Base-by-base conservation (phyloP, 148 eudicot species). In the Cornus controversa region DNA sequence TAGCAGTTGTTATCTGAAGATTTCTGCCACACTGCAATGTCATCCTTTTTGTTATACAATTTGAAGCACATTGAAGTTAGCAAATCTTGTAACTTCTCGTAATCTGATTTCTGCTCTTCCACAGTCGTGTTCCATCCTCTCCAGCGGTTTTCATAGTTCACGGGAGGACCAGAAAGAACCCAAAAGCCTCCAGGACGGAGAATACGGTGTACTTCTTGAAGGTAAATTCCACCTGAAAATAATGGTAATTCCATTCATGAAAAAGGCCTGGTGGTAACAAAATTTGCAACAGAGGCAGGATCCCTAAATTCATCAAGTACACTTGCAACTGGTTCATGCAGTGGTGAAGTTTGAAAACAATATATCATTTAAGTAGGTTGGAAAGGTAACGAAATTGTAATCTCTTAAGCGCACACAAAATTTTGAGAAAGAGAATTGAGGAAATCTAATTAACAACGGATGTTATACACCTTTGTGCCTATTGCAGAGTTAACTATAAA, bases 161-260 rank as follows among this genome's bases (percentile, higher is more conserved):
- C 89, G 1, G 99, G 99, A 16, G 99, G 99, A 10, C 99, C 99
- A 4, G 99, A 96, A 16, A 96, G 99, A 27, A 93, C 87, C 99
- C 99, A 96, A 81, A 93, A 96, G 54, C 99, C 99, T 67, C 97
- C 98, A 0, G 99, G 98, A 6, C 99, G 87, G 36, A 96, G 94
- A 27, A 96, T 89, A 13, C 99, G 93, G 82, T 96, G 92, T 69
- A 96, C 76, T 85, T 96, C 99, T 81, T 93, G 84, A 73, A 96
- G 97, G 87, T 93, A 96, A 66, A 93, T 50, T 73, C 99, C 99
- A 86, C 97, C 99, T 95, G 78, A 25, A 73, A 76, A 62, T 18
- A 13, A 23, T 13, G 23, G 57, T 42, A 16, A 36, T 28, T 66
- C 27, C 28, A 22, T 37, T 14, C 45, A 72, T 53, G 24, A 47